A percentile compares a stretch with the other conserved stretches of the same genome.
phyloP scores from a whole-genome alignment of 2,329 filamentous ascomycete species.

The Trichoderma sp. region DNA sequence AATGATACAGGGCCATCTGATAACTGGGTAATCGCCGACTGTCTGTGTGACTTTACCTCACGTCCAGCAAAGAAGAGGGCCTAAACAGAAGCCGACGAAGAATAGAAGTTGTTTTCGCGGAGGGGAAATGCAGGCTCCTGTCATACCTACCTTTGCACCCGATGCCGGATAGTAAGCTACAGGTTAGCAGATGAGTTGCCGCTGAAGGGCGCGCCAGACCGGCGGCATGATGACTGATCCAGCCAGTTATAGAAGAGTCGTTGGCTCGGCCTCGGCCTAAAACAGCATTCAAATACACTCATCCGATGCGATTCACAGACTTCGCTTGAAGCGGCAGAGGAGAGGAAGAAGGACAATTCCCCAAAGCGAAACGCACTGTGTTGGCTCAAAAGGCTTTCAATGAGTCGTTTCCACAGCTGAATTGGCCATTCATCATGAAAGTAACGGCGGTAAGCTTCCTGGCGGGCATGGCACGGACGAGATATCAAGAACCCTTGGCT shows the following conservation, averaged over 20 bases:
- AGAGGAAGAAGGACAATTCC: not conserved
- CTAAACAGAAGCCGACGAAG: not conserved
- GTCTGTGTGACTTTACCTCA: not conserved
- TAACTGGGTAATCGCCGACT: not conserved
- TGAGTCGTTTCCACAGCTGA: not conserved
- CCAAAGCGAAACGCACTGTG: not conserved
- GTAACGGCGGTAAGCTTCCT: slow-evolving; percentile 37
- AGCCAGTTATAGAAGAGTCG: too few relatives aligned
- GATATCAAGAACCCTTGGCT: not conserved
- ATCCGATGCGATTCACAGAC: not conserved
- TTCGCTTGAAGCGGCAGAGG: not conserved
- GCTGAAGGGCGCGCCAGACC: slow-evolving; percentile 20
- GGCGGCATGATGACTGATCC: not conserved
- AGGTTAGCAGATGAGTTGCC: not conserved
- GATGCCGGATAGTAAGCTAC: not conserved
- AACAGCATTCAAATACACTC: not conserved
- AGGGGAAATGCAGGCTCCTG: not conserved
- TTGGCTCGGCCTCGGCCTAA: not conserved
- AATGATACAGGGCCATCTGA: not conserved
- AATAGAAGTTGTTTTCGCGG: not conserved
- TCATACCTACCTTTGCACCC: not conserved
- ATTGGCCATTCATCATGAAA: slow-evolving; percentile 35
- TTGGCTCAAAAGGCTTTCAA: too few relatives aligned
- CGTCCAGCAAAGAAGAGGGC: not conserved
- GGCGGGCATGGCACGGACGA: not conserved